Conservation (phyloP, 1,139 yeast genomes). For the Taphrina wiesneri region DNA sequence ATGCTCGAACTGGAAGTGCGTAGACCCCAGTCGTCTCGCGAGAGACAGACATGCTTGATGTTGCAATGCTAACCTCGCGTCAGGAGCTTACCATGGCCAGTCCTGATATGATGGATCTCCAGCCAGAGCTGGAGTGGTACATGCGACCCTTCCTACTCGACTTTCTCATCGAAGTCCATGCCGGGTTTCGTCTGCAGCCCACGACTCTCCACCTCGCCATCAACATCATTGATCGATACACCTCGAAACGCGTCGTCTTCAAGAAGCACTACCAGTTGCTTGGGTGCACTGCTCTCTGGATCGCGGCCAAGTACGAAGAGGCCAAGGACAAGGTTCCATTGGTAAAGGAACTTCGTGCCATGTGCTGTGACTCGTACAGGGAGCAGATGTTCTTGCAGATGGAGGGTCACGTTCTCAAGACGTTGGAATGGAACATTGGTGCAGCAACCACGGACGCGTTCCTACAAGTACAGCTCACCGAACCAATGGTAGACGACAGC, state of each 20-base stretch:
- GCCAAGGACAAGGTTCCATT: constrained; percentile 83
- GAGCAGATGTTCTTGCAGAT: constrained; percentile 89
- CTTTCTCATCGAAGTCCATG: constrained; percentile 77
- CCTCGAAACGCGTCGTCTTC: constrained; percentile 87
- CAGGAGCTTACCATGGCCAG: constrained; percentile 48
- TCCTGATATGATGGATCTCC: constrained; percentile 76
- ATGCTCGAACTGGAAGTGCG: constrained; percentile 45
- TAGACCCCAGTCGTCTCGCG: not conserved
- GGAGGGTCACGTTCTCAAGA: constrained; percentile 85
- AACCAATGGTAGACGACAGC: constrained; percentile 43
- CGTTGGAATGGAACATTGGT: constrained; percentile 78
- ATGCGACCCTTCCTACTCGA: constrained; percentile 89
- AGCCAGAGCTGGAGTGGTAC: constrained; percentile 89
- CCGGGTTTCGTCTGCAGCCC: constrained; percentile 70
- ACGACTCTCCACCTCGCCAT: constrained; percentile 79
- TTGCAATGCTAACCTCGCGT: constrained; percentile 42
- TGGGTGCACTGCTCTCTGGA: constrained; percentile 92
- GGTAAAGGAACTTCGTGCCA: constrained; percentile 67
- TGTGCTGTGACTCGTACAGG: constrained; percentile 85
- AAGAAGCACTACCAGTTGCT: constrained; percentile 89
- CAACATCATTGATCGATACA: constrained; percentile 83
- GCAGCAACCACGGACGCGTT: constrained; percentile 53
- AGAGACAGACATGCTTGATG: not conserved
- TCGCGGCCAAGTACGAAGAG: constrained; percentile 91
- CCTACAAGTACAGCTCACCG: constrained; percentile 43